Evolutionary conservation across 495 filamentous ascomycete genomes (phyloP), one percentile per base, ranked within the genome.

Genomic region (Tetracladium marchalianum): DNA sequence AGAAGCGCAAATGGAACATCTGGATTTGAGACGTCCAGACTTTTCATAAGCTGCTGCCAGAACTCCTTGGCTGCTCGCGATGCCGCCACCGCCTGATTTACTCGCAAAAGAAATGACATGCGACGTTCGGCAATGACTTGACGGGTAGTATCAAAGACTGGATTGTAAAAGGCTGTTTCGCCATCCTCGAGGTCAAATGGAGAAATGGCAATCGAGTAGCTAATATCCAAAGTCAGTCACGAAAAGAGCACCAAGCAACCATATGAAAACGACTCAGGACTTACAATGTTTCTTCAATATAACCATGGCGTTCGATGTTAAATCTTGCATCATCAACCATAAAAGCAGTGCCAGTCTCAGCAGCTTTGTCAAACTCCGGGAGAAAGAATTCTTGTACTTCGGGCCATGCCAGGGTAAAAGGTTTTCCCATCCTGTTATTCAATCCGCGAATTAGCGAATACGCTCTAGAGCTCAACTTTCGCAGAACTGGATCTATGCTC

Each of bases 251-350:
- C 22, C 22, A 27, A 27, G 7, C 3, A 27, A 3, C 7, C 22
- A 27, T 27, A 27, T 7, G 22, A 27, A 27, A 27, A 7, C 22
- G 22, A 7, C 22, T 27, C 22, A 7, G 22, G 22, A 27, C 22
- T 27, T 27, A 27, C 22, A 50, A 54, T 6, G 47, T 54, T 24
- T 54, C 52, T 35, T 54, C 47, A 12, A 54, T 13, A 46, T 49
- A 46, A 18, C 46, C 51, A 38, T 54, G 46, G 24, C 51, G 34
- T 6, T 48, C 39, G 13, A 54, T 46, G 13, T 44, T 34, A 39
- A 50, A 50, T 4, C 47, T 39, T 8, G 46, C 46, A 44, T 47
- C 35, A 31, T 50, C 43, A 11, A 42, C 13, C 1, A 39, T 13
- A 22, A 34, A 49, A 0, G 42, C 35, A 0, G 18, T 11, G 7